Percentiles rank a stretch among this genome's conserved stretches.
Evolutionary conservation across 805 yeast genomes (phyloP).

Genomic region (Hanseniaspora pseudoguilliermondii): DNA sequence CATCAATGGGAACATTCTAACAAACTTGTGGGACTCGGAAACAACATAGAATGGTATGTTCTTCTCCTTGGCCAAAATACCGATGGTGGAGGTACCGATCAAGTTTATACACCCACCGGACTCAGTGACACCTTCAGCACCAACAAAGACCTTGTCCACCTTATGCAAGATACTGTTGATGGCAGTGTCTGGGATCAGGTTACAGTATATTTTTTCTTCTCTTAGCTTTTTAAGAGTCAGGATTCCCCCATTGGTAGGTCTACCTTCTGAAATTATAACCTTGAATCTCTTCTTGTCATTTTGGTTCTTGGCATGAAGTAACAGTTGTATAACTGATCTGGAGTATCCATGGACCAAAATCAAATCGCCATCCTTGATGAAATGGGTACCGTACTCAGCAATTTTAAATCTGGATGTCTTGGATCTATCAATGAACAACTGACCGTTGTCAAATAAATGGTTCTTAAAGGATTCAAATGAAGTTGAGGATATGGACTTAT

Average conservation of each 20-base stretch:
- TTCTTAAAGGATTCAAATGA: conserved; percentile 91
- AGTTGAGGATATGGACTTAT: conserved; percentile 51
- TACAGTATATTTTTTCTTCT: conserved; percentile 68
- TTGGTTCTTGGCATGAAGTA: conserved; percentile 43
- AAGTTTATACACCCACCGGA: conserved; percentile 95
- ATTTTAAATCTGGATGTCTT: conserved; percentile 77
- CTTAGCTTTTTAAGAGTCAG: conserved; percentile 58
- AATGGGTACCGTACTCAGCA: conserved; percentile 76
- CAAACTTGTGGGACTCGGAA: conserved; percentile 91
- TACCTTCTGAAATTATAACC: conserved; percentile 84
- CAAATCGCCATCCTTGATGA: conserved; percentile 85
- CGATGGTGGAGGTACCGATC: conserved; percentile 89
- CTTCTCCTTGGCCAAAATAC: conserved; percentile 78
- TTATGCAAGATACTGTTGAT: conserved; percentile 86
- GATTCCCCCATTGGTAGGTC: conserved; percentile 68
- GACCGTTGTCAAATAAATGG: conserved; percentile 86
- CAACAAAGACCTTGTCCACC: conserved; percentile 86
- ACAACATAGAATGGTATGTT: conserved; percentile 90
- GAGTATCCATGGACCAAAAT: conserved; percentile 84
- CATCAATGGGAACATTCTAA: conserved; percentile 85
- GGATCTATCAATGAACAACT: conserved; percentile 80
- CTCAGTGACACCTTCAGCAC: conserved; percentile 98
- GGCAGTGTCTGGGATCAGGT: conserved; percentile 79
- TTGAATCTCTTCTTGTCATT: conserved; percentile 63
- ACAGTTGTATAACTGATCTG: conserved; percentile 71